phyloP scores from a whole-genome alignment of 2,329 filamentous ascomycete species.

The Aspergillus unguis region DNA sequence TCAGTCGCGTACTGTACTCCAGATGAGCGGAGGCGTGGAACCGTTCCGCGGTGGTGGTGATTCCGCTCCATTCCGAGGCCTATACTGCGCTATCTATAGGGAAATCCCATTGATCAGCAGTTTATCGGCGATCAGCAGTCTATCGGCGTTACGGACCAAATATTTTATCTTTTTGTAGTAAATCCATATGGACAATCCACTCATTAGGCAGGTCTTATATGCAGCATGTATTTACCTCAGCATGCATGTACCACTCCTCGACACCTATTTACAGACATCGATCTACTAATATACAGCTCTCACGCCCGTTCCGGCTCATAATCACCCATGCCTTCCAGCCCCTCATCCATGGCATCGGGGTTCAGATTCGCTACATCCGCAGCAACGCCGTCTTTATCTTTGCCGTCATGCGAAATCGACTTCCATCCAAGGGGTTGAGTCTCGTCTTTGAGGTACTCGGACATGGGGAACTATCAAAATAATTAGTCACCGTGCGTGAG shows the following conservation, averaged over 20 bases:
- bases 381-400: constrained; percentile 31
- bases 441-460: constrained; percentile 61
- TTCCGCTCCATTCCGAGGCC: too few relatives aligned
- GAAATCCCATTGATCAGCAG: too few relatives aligned
- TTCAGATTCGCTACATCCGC: constrained; percentile 43
- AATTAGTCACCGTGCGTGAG: constrained; percentile 9
- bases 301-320: constrained; percentile 34
- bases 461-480: constrained; percentile 55
- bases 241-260: background rate
- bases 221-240: background rate
- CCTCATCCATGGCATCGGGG: constrained; percentile 48
- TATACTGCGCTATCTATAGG: too few relatives aligned
- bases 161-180: too few relatives aligned
- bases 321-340: constrained; percentile 35
- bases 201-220: background rate
- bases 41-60: too few relatives aligned
- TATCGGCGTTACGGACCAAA: too few relatives aligned
- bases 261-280: too few relatives aligned
- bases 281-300: constrained; percentile 6
- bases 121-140: too few relatives aligned
- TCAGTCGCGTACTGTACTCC: too few relatives aligned
- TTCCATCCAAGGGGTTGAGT: constrained; percentile 54
- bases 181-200: too few relatives aligned
- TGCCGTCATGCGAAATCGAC: constrained; percentile 53
- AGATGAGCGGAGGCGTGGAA: too few relatives aligned